These are phyloP conservation scores for Uromyces viciae-fabae DNA, from an alignment of 1,284 basidiomycete species.

Conservation along the genomic window DNA sequence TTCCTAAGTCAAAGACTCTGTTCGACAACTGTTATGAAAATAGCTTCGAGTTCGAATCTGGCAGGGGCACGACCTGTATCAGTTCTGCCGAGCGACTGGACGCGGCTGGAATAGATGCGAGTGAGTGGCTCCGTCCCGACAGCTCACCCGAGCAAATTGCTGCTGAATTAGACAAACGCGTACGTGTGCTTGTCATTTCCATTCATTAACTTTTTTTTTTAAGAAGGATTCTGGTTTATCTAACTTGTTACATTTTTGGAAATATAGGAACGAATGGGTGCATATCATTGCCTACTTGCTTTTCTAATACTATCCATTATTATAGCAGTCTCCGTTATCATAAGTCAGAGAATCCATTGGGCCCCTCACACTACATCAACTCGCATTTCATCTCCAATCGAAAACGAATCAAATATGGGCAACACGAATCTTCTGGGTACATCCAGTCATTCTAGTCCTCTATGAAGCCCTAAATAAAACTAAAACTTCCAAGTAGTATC, in stretches of 20 bases:
- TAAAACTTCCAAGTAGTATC: background rate
- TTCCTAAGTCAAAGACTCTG: background rate
- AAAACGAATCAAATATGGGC: slow-evolving; percentile 6
- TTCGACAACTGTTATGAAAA: background rate
- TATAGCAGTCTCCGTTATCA: background rate
- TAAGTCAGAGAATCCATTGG: slow-evolving; percentile 14
- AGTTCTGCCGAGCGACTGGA: slow-evolving; percentile 23
- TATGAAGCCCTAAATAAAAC: background rate
- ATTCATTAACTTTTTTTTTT: background rate
- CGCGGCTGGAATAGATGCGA: slow-evolving; percentile 8
- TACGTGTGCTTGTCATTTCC: background rate
- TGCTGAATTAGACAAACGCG: background rate
- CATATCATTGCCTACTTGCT: slow-evolving; percentile 9
- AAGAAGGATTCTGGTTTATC: background rate
- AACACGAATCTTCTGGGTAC: background rate
- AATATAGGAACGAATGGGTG: slow-evolving; percentile 16
- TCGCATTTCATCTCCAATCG: background rate
- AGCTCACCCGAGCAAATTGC: background rate
- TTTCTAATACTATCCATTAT: slow-evolving; percentile 14
- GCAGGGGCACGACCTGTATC: slow-evolving; percentile 6
- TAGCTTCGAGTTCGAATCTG: background rate
- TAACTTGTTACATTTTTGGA: background rate
- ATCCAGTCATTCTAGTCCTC: slow-evolving; percentile 22
- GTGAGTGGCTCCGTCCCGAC: slow-evolving; percentile 19
- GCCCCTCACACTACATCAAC: background rate